phyloP scores from a whole-genome alignment of 331 rosid species.

The Malus hybrid region DNA sequence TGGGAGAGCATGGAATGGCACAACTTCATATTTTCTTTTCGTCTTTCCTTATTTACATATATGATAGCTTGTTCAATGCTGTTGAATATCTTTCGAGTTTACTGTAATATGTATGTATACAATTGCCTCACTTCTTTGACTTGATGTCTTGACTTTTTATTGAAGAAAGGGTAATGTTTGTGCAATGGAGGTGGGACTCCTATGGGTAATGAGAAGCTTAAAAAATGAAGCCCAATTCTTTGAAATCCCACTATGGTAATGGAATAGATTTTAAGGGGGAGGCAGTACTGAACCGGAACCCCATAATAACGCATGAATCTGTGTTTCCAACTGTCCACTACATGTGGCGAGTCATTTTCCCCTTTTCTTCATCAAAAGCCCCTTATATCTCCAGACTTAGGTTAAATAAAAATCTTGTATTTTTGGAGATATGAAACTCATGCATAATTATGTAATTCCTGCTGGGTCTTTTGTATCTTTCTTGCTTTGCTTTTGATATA shows the following conservation, averaged over 20 bases:
- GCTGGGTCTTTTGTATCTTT: neutral
- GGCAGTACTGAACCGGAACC: neutral
- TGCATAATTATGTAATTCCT: neutral
- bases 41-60: neutral
- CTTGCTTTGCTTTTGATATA: neutral
- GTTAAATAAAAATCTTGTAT: neutral
- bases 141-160: neutral
- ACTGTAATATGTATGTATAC: neutral
- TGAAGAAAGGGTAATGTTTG: neutral
- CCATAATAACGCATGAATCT: neutral
- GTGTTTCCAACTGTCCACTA: neutral
- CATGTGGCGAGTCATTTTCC: neutral
- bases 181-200: neutral
- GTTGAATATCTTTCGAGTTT: neutral
- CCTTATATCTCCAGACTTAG: neutral
- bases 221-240: neutral
- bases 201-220: neutral
- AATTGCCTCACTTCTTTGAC: neutral
- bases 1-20: conserved; percentile 39
- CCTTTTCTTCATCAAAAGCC: neutral
- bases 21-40: neutral
- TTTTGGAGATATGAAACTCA: neutral
- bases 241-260: neutral
- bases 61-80: neutral
- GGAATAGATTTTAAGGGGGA: neutral